Evolutionary conservation across 2,329 filamentous ascomycete species (phyloP), one percentile per base, ranked within the genome.

Genomic region (Fusarium sp.): DNA sequence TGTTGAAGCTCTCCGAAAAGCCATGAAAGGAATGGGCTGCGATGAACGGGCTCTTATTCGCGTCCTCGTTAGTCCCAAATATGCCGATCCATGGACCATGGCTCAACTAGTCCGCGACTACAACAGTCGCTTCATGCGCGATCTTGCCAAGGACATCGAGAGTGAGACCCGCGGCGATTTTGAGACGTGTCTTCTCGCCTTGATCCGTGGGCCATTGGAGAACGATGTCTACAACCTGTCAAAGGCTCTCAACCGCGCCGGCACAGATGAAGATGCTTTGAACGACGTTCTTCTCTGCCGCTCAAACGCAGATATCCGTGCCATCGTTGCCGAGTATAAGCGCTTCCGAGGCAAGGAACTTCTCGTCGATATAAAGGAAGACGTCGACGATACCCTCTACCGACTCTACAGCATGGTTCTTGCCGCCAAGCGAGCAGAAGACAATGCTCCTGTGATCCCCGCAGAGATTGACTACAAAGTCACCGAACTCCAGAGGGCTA

Each of bases 11-110:
- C 55, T 82, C 3, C 74, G 78, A 48, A 78, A 80, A 26, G 79
- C 80, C 3, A 81, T 81, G 80, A 79, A 79, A 63, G 79, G 78
- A 11, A 78, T 79, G 70, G 80, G 79, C 2, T 81, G 79, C 38
- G 77, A 81, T 23, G 77, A 81, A 55, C 58, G 68, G 4, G 71
- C 77, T 0, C 58, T 82, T 13, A 78, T 81, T 38, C 69, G 70
- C 6, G 64, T 80, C 11, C 68, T 82, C 13, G 70, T 79, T 0
- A 74, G 62, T 37, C 66, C 71, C 15, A 80, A 80, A 60, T 81
- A 81, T 33, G 56, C 66, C 4, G 78, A 78, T 33, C 79, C 79
- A 0, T 81, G 78, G 77, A 65, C 73, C 4, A 78, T 82, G 74
- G 72, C 69, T 0, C 79, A 81, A 45, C 73, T 82, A 2, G 67